Evolutionary conservation across 805 yeast genomes (phyloP), one percentile per base, ranked within the genome.

Genomic region (Pichia manshurica): DNA sequence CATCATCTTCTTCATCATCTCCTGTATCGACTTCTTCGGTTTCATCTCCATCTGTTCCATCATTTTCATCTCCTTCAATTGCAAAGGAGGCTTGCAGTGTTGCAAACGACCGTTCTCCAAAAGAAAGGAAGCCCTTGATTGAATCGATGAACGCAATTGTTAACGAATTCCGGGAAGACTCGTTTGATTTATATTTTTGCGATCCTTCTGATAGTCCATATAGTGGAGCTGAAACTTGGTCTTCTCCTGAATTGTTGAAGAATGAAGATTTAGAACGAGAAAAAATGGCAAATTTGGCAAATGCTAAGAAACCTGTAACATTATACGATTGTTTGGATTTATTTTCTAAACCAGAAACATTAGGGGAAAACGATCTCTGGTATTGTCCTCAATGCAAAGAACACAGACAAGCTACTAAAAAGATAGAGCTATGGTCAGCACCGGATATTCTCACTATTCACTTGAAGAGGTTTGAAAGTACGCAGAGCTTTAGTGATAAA

Each of bases 401-500:
- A 45, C 96, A 88, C 58, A 78, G 89, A 50, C 88, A 86, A 56
- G 98, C 98, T 0, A 81, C 95, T 1, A 91, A 93, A 59, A 84
- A 87, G 39, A 84, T 93, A 46, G 95, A 89, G 64, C 68, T 91
- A 17, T 93, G 98, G 98, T 77, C 81, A n/a, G 81, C 87, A 0
- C 98, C 98, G 1, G 97, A 93, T 61, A 79, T 93, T 25, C 71
- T 93, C 53, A 81, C 95, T 0, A 84, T 91, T 44, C 98, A 93
- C 63, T 72, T 91, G 61, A 93, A 91, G 62, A 72, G 99, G 54
- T 91, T 91, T 66, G 89, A 88, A 56, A 86, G 82, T 56, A 86
- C 87, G 32, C 70, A 89, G 46, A 81, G 89, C 33, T 82, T 88
- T 55, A 82, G 96, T 61, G 97, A 90, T 60, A 91, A 91, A 67